Base-by-base conservation (phyloP, 2,329 filamentous ascomycete genomes). In the Hypoxylon sp. region DNA sequence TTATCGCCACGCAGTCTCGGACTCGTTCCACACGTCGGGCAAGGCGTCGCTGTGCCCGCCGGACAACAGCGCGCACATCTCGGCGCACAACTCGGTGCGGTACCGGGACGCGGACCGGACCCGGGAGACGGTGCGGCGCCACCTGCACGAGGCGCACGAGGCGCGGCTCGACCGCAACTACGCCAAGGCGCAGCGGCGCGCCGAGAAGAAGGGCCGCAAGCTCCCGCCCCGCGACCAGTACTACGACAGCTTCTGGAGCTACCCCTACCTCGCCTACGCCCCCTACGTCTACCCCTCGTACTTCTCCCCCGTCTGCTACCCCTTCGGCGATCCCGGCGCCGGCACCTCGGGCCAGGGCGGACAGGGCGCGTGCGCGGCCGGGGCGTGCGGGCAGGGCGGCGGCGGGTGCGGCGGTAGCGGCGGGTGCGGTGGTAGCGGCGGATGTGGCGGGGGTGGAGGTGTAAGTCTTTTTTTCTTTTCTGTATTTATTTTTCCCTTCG, bases 11-110 rank as follows among this genome's bases (percentile, higher is more conserved):
- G 3, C 40, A 75, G 69, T 79, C 53, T 60, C 73, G 47, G 74
- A 84, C 52, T 58, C 68, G 43, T 80, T 83, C 71, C 70, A 85
- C 73, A 51, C 70, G 0, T 83, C 83, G 0, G 81, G 81, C 10
- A 68, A 69, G 0, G 79, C 81, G 1, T 69, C 76, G 7, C 73
- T 82, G 8, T 85, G 81, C 59, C 74, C 83, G 0, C 81, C 84
- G 0, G 76, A 82, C 46, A 83, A 81, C 49, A 85, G 83, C 17
- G 83, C 87, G 0, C 90, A 94, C 69, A 88, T 94, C 60, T 90
- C 87, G 0, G 81, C 88, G 0, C 90, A 94, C 77, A 91, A 87
- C 66, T 83, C 89, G 1, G 84, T 92, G 6, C 65, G 64, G 2
- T 70, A 69, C 42, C 67, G 58, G 6, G 67, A 71, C 26, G 64